A percentile compares a stretch with the other conserved stretches of the same genome.
Conservation (phyloP, 805 yeast species). For the Myxozyma melibiosi region DNA sequence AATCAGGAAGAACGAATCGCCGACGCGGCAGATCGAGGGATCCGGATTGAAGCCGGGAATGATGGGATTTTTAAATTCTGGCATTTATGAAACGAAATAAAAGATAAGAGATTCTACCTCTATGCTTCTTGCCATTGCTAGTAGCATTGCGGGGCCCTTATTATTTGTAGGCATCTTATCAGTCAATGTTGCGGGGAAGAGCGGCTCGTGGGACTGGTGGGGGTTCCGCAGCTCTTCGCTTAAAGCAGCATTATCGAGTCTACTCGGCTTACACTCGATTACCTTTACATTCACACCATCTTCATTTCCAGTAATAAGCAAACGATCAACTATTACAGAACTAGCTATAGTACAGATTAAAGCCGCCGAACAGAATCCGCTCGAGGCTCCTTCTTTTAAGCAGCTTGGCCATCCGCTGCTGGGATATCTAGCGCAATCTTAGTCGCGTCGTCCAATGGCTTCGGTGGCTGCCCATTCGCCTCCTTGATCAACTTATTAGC, state of each 20-base stretch:
- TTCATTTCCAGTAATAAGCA: background rate
- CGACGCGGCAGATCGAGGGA: constrained; percentile 12
- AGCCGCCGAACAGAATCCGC: background rate
- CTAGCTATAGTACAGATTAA: background rate
- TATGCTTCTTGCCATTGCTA: no score
- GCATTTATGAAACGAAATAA: no score
- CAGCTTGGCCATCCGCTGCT: background rate
- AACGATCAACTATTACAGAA: no score
- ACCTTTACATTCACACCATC: background rate
- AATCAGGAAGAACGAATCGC: background rate
- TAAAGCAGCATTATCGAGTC: background rate
- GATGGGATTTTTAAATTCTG: constrained; percentile 5
- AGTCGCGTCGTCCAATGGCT: constrained; percentile 20
- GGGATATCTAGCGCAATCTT: constrained; percentile 22
- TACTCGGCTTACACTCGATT: background rate
- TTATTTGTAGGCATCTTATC: background rate
- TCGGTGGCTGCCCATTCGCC: constrained; percentile 8
- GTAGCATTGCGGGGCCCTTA: no score
- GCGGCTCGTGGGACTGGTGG: background rate
- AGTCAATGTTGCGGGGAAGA: background rate
- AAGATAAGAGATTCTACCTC: no score
- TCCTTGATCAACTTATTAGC: background rate
- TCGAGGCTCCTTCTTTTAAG: background rate
- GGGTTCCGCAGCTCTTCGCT: background rate
- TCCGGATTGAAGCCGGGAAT: constrained; percentile 12